Evolutionary conservation across 345 rosid species (phyloP).

Genomic region (Gossypium mustelinum): DNA sequence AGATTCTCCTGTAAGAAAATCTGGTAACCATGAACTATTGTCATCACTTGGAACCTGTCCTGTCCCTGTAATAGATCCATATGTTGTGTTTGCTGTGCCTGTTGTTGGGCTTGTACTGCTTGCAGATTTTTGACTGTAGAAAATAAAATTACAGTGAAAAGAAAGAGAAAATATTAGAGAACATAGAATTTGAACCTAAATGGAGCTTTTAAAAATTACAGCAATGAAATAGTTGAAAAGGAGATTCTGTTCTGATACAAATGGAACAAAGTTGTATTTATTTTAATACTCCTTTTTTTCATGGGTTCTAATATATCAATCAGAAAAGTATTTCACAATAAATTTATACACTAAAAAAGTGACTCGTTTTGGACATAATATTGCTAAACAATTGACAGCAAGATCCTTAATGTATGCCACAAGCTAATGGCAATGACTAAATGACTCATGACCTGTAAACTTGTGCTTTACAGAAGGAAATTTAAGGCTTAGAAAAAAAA

Average conservation of each 20-base stretch:
- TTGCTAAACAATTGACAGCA: conserved; percentile 8
- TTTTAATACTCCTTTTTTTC: background rate
- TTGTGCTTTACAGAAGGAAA: conserved; percentile 19
- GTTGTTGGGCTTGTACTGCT: conserved; percentile 29
- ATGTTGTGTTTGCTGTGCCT: background rate
- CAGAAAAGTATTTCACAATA: background rate
- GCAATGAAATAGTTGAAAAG: background rate
- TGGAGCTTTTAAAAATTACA: background rate
- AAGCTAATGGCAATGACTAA: background rate
- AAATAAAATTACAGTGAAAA: background rate
- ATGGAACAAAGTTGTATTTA: background rate
- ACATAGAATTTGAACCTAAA: background rate
- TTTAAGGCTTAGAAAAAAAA: background rate
- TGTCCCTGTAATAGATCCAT: conserved; percentile 20
- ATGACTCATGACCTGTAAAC: conserved; percentile 13
- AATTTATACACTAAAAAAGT: background rate
- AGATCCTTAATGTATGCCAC: conserved; percentile 18
- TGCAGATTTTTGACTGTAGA: conserved; percentile 54
- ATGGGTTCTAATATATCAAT: background rate
- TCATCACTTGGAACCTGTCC: conserved; percentile 22
- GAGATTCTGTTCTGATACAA: background rate
- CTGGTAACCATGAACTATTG: conserved; percentile 43
- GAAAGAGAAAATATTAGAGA: background rate
- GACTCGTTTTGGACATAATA: background rate
- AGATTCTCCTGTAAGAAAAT: conserved; percentile 38